phyloP scores from a whole-genome alignment of 306 rosid genomes.

The Carpinus fangiana region DNA sequence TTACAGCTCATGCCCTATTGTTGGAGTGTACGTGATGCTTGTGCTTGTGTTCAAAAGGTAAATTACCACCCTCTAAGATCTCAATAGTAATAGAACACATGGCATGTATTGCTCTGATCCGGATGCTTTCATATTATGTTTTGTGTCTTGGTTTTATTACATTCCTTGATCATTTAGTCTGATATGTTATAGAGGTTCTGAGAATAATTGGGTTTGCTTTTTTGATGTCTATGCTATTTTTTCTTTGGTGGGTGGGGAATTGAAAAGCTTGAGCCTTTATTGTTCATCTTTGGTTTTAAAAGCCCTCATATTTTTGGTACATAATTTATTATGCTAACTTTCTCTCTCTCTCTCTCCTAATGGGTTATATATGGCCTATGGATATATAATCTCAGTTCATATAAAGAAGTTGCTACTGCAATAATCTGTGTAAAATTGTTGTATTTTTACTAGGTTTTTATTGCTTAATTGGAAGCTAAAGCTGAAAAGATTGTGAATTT shows the following conservation, averaged over 20 bases:
- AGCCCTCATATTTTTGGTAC: conserved; percentile 5
- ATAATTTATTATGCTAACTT: neutral
- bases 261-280: conserved; percentile 5
- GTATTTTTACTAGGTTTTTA: neutral
- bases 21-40: too few relatives aligned
- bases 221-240: neutral
- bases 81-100: too few relatives aligned
- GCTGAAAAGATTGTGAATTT: neutral
- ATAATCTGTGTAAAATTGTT: neutral
- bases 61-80: too few relatives aligned
- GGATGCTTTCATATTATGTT: too few relatives aligned
- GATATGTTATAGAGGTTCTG: neutral
- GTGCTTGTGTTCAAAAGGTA: too few relatives aligned
- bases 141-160: too few relatives aligned
- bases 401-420: neutral
- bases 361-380: neutral
- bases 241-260: neutral
- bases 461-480: conserved; percentile 1
- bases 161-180: neutral
- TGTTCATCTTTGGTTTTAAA: neutral
- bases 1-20: too few relatives aligned
- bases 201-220: conserved; percentile 7
- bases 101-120: too few relatives aligned
- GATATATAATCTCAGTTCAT: neutral
- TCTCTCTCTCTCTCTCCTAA: neutral